Percentiles rank a stretch among this genome's conserved stretches.
Evolutionary conservation across 2,329 filamentous ascomycete species (phyloP).

Genomic region (Cladosporium sp.): DNA sequence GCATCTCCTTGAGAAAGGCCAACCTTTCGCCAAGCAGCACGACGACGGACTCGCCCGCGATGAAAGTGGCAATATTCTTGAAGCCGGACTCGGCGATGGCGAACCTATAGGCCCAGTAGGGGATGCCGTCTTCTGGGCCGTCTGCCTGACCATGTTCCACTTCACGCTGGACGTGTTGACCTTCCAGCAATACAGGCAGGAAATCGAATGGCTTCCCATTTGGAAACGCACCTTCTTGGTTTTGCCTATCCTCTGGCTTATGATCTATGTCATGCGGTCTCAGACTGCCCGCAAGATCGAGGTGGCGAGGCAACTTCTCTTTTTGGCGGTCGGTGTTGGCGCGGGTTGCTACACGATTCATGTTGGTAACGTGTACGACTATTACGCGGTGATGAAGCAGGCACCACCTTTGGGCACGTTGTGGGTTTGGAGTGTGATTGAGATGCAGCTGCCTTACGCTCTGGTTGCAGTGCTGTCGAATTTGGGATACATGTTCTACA

Average conservation of each 20-base stretch:
- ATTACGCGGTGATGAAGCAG: conserved; percentile 87
- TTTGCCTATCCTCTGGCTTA: conserved; percentile 46
- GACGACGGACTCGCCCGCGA: conserved; percentile 33
- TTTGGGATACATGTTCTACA: conserved; percentile 16
- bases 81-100: conserved; percentile 40
- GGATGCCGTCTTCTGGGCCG: conserved; percentile 50
- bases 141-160: conserved; percentile 69
- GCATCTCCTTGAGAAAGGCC: conserved; percentile 45
- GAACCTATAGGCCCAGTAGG: conserved; percentile 49
- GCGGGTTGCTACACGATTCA: conserved; percentile 79
- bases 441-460: conserved; percentile 53
- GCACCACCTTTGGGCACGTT: conserved; percentile 85
- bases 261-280: conserved; percentile 48
- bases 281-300: conserved; percentile 45
- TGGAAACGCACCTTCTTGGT: conserved; percentile 51
- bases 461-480: conserved; percentile 4
- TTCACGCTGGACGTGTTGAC: conserved; percentile 78
- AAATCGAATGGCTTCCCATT: conserved; percentile 61
- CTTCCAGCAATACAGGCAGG: conserved; percentile 73
- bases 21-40: conserved; percentile 52
- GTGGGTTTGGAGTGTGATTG: conserved; percentile 91
- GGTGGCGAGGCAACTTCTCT: conserved; percentile 53
- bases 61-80: conserved; percentile 38
- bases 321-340: conserved; percentile 60
- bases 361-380: conserved; percentile 75